Base-by-base conservation (phyloP, 805 yeast species). In the Sungouiella blattae region DNA sequence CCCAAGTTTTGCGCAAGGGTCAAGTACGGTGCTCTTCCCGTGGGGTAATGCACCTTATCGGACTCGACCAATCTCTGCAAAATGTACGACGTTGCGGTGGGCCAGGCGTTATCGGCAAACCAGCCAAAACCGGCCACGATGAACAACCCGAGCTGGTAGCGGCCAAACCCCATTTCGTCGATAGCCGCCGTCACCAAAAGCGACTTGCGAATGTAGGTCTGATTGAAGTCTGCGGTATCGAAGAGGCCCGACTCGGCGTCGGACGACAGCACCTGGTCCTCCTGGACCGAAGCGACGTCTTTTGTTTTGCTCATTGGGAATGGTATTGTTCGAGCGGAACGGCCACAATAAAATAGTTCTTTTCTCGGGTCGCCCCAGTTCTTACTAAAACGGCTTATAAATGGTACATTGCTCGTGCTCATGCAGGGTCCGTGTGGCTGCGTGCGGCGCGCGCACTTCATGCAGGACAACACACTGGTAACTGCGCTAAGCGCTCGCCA, bases 41-140 rank as follows among this genome's bases (percentile, higher is more conserved):
- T 35, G 1, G 69, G 69, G 5, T 52, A 47, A 37, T 60, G 67
- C 9, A 60, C 70, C n/a, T 64, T 65, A 40, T 64, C 55, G 1
- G 43, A 49, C 36, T 64, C 69, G 20, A 35, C 49, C 26, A 65
- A 40, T 9, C 62, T 40, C 18, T 58, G 53, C 30, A 62, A 38
- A 11, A 65, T 57, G 32, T 62, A 53, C 12, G 60, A 45, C 1
- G 63, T 58, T 5, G 60, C 67, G 11, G 61, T 50, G 6, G 71
- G 71, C 61, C 67, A 65, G 2, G 64, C 63, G 40, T 64, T 64
- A 40, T 64, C 69, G 8, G 68, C 44, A 39, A 55, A 30, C 70
- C 71, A 59, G 8, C 58, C 58, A 26, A 54, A 54, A 1, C 58
- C 57, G 5, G 57, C 56, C 23, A 53, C 58, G 18, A 53, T 40